Evolutionary conservation across 1,284 basidiomycete genomes (phyloP).

Genomic region (Phellinidium pouzarii): DNA sequence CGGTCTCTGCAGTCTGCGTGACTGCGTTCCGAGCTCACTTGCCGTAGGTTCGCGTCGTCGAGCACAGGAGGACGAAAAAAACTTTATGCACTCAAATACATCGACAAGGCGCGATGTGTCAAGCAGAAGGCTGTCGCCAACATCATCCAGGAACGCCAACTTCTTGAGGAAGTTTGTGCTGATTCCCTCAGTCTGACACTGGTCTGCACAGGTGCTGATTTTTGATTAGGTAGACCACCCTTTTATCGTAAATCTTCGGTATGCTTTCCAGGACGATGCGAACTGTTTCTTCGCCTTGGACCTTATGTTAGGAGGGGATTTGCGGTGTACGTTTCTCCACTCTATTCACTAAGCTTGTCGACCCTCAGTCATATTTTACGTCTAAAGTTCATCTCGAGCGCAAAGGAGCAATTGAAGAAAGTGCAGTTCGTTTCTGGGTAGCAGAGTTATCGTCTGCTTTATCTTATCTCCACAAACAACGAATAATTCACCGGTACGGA

Average conservation of each 20-base stretch:
- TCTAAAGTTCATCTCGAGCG: conserved; percentile 81
- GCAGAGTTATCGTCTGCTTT: conserved; percentile 84
- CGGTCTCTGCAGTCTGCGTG: conserved; percentile 21
- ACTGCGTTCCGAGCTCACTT: conserved; percentile 4
- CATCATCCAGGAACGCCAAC: conserved; percentile 86
- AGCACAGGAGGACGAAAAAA: conserved; percentile 92
- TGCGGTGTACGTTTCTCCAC: conserved; percentile 62
- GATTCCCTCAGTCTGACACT: conserved; percentile 25
- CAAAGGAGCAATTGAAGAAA: conserved; percentile 69
- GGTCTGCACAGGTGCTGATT: conserved; percentile 23
- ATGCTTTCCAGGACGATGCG: conserved; percentile 97
- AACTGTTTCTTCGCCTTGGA: conserved; percentile 98
- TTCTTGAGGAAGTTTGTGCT: conserved; percentile 76
- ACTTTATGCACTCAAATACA: conserved; percentile 95
- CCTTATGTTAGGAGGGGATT: conserved; percentile 92
- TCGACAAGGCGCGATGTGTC: conserved; percentile 90
- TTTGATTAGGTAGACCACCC: conserved; percentile 79
- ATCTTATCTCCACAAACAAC: conserved; percentile 84
- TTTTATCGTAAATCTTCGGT: conserved; percentile 90
- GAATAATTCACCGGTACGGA: conserved; percentile 87
- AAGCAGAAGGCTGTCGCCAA: conserved; percentile 92
- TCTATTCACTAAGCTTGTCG: background rate
- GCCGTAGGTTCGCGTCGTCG: conserved; percentile 77
- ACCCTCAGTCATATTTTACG: background rate
- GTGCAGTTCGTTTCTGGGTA: conserved; percentile 83